phyloP scores from a whole-genome alignment of 768 basidiomycete genomes.

The Russula brevipes region DNA sequence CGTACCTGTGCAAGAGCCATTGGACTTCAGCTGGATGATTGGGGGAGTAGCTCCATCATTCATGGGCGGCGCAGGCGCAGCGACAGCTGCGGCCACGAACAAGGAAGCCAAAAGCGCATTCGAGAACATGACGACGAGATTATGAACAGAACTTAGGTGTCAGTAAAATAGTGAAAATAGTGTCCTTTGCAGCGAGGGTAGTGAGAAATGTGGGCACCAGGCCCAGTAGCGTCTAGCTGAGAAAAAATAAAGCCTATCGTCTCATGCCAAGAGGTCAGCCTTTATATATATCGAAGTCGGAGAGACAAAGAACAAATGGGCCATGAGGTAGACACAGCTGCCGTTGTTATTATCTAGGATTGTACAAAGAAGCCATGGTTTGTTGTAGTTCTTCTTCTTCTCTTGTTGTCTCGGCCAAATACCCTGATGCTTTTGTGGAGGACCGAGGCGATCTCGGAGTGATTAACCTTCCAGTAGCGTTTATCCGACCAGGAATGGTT shows the following conservation, averaged over 20 bases:
- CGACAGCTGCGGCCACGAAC: slow-evolving; percentile 7
- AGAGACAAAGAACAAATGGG: neutral
- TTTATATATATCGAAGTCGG: slow-evolving; percentile 8
- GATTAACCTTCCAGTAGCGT: no score
- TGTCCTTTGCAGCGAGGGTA: neutral
- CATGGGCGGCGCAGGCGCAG: slow-evolving; percentile 18
- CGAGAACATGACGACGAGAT: slow-evolving; percentile 14
- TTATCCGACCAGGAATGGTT: no score
- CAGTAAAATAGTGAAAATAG: neutral
- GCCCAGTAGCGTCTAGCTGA: slow-evolving; percentile 21
- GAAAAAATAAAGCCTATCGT: neutral
- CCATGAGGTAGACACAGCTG: neutral
- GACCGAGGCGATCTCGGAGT: neutral
- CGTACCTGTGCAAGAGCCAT: slow-evolving; percentile 16
- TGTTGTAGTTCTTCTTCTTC: neutral
- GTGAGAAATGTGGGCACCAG: slow-evolving; percentile 16
- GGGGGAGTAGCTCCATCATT: neutral
- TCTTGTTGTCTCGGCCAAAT: neutral
- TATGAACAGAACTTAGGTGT: neutral
- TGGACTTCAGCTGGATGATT: neutral
- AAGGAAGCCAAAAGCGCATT: slow-evolving; percentile 6
- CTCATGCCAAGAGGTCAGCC: neutral
- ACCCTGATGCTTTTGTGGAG: neutral
- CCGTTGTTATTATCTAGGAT: neutral
- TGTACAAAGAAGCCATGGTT: neutral